Conservation (phyloP, 495 filamentous ascomycete species). For the Neurospora sp. region DNA sequence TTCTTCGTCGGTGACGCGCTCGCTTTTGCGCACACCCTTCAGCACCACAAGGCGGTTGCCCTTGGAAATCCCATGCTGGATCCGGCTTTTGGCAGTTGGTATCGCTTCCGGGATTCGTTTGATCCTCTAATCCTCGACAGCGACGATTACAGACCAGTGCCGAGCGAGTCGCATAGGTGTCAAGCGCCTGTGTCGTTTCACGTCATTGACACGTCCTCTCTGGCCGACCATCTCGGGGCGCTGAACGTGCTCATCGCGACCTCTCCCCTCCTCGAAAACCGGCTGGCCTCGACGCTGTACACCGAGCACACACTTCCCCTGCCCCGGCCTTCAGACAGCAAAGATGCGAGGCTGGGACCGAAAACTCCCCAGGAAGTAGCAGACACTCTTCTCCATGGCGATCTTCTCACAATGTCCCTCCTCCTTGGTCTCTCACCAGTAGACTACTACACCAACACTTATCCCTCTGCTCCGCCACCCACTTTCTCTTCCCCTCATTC, state of each 20-base stretch:
- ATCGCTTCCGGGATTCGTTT: constrained; percentile 1
- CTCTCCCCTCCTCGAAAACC: constrained; percentile 12
- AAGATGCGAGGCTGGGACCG: constrained; percentile 1
- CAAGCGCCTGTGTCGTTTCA: constrained; percentile 12
- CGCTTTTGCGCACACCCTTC: constrained; percentile 13
- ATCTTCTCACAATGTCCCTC: constrained; percentile 12
- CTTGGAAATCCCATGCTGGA: not conserved
- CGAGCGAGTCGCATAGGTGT: not conserved
- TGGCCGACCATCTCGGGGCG: constrained; percentile 9
- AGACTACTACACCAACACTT: constrained; percentile 21
- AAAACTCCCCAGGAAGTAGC: constrained; percentile 1
- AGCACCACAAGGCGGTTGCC: constrained; percentile 4
- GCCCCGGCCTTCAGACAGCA: not conserved
- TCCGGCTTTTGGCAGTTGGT: not conserved
- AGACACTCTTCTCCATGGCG: constrained; percentile 12
- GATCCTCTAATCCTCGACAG: constrained; percentile 10
- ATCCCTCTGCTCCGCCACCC: not conserved
- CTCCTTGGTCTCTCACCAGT: constrained; percentile 17
- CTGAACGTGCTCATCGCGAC: constrained; percentile 18
- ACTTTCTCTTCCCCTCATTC: not conserved
- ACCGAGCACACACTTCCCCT: constrained; percentile 6
- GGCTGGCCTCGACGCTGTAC: constrained; percentile 13
- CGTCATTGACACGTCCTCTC: constrained; percentile 21
- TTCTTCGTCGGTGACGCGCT: constrained; percentile 17
- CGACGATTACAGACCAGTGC: not conserved